These are phyloP conservation scores for Paragyromitra xinjiangensis DNA, from an alignment of 495 filamentous ascomycete genomes.

Conservation along the genomic window DNA sequence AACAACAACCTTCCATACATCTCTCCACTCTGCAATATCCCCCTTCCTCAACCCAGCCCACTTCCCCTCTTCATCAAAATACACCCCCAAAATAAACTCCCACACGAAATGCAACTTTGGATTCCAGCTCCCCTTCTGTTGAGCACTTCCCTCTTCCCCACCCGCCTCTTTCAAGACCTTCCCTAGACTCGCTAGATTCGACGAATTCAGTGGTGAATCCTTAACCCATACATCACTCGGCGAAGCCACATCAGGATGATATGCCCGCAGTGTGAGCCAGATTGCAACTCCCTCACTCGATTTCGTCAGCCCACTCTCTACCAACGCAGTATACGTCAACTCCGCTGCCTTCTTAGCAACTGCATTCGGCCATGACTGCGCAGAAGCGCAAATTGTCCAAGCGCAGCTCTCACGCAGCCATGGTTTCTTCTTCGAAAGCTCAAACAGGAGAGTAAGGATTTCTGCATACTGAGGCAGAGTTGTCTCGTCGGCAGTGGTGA, in stretches of 20 bases:
- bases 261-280: slow-evolving; percentile 75
- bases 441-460: slow-evolving; percentile 68
- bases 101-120: slow-evolving; percentile 88
- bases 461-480: slow-evolving; percentile 65
- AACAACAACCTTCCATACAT: slow-evolving; percentile 89
- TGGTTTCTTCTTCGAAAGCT: slow-evolving; percentile 71
- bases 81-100: slow-evolving; percentile 73
- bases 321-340: slow-evolving; percentile 69
- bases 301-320: slow-evolving; percentile 70
- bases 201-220: slow-evolving; percentile 72
- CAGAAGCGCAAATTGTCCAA: slow-evolving; percentile 64
- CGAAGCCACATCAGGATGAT: slow-evolving; percentile 70
- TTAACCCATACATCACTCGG: slow-evolving; percentile 77
- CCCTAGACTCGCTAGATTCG: slow-evolving; percentile 70
- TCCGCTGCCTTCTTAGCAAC: slow-evolving; percentile 62
- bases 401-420: slow-evolving; percentile 92
- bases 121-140: slow-evolving; percentile 73
- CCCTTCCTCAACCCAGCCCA: slow-evolving; percentile 58
- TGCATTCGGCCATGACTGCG: slow-evolving; percentile 31
- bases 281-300: slow-evolving; percentile 88
- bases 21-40: slow-evolving; percentile 66
- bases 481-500: slow-evolving; percentile 68
- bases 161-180: slow-evolving; percentile 82
- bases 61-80: slow-evolving; percentile 58
- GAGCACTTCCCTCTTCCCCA: slow-evolving; percentile 62